These are phyloP conservation scores for Atkinsonella texensis DNA, from an alignment of 2,329 filamentous ascomycete genomes.

Conservation along the genomic window DNA sequence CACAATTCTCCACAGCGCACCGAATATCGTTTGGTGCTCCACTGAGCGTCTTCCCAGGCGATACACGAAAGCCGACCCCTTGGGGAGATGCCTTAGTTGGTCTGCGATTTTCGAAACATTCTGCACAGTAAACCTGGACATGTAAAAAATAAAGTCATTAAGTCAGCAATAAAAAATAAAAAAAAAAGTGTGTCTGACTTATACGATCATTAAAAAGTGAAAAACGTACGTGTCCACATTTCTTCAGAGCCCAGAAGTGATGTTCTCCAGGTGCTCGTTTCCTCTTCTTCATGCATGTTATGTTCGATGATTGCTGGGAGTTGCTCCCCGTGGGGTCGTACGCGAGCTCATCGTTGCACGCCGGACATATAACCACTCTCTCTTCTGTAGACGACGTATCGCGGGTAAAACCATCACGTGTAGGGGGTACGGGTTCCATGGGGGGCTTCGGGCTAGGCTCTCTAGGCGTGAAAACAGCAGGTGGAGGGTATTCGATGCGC, in stretches of 20 bases:
- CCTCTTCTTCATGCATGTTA: conserved; percentile 20
- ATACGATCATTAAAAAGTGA: conserved; percentile 12
- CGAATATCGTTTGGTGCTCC: conserved; percentile 22
- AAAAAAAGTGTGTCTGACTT: not conserved
- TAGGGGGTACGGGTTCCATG: conserved; percentile 50
- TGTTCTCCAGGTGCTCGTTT: conserved; percentile 51
- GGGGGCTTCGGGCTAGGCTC: conserved; percentile 29
- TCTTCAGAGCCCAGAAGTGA: conserved; percentile 85
- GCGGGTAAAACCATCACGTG: conserved; percentile 69
- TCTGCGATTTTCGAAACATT: conserved; percentile 46
- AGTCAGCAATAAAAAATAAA: not conserved
- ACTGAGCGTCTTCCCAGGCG: conserved; percentile 16
- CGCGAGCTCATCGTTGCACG: conserved; percentile 74
- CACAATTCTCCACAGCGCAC: conserved; percentile 47
- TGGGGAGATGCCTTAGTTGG: conserved; percentile 21
- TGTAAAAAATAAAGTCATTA: not conserved
- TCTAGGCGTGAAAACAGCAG: conserved; percentile 20
- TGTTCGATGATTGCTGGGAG: conserved; percentile 9
- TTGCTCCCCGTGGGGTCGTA: conserved; percentile 44
- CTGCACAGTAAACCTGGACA: conserved; percentile 48
- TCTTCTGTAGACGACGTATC: conserved; percentile 51
- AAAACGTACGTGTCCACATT: conserved; percentile 72
- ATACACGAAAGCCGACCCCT: conserved; percentile 27
- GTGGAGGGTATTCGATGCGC: conserved; percentile 12
- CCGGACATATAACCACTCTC: conserved; percentile 68